Percentiles rank a stretch among this genome's conserved stretches.
These are phyloP conservation scores for Naematelia aurantialba DNA, from an alignment of 768 basidiomycete species.

Conservation along the genomic window DNA sequence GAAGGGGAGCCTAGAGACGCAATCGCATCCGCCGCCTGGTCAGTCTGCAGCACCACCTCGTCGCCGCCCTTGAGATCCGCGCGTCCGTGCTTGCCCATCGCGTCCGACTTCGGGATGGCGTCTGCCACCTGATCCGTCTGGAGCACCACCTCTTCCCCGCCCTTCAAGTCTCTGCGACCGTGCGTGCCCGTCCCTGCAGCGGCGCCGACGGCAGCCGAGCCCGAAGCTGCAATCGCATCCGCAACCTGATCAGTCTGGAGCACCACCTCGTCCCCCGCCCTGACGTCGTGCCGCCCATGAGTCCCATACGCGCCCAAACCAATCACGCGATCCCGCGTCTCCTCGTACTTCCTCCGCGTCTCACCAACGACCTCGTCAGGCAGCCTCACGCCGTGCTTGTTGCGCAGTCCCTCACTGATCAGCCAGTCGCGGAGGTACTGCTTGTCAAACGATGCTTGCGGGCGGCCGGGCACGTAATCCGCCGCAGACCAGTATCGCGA, in stretches of 20 bases:
- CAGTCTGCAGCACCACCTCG: conserved; percentile 14
- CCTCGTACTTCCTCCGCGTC: conserved; percentile 72
- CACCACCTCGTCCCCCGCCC: conserved; percentile 3
- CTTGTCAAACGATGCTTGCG: conserved; percentile 92
- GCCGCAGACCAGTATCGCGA: conserved; percentile 90
- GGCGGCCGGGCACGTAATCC: conserved; percentile 66
- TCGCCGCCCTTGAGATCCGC: conserved; percentile 9
- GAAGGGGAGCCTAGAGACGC: no score
- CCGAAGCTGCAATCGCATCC: conserved; percentile 20
- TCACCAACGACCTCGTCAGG: conserved; percentile 70
- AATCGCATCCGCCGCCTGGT: conserved; percentile 23
- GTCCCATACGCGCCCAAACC: conserved; percentile 43
- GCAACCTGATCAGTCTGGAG: conserved; percentile 19
- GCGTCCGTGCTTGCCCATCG: conserved; percentile 8
- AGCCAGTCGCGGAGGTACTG: conserved; percentile 93
- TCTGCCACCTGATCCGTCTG: conserved; percentile 10
- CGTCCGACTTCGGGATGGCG: neutral
- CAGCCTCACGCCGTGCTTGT: conserved; percentile 68
- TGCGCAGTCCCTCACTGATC: conserved; percentile 65
- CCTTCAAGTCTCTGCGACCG: conserved; percentile 7
- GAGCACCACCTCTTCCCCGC: conserved; percentile 2
- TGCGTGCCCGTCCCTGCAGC: no score
- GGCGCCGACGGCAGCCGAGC: no score
- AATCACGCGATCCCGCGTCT: conserved; percentile 58
- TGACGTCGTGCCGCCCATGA: neutral